Conservation (phyloP, 345 rosid genomes). For the Heritiera littoralis region DNA sequence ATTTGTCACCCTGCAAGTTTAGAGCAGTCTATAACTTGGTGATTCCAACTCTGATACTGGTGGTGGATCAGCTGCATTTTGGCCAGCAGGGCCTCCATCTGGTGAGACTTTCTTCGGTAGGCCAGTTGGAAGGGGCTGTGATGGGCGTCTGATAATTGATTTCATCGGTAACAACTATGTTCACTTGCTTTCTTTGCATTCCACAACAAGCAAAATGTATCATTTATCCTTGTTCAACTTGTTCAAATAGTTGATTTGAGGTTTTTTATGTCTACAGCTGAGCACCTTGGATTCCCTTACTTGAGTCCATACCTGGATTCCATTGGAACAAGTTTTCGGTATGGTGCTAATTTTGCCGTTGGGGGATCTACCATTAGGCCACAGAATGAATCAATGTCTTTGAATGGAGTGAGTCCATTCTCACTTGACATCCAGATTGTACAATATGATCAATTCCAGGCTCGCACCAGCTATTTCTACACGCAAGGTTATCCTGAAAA, state of each 20-base stretch:
- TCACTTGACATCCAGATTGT: conserved; percentile 78
- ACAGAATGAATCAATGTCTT: conserved; percentile 70
- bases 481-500: conserved; percentile 38
- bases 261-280: conserved; percentile 51
- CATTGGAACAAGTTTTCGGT: conserved; percentile 67
- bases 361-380: conserved; percentile 88
- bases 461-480: conserved; percentile 52
- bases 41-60: conserved; percentile 49
- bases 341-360: conserved; percentile 88
- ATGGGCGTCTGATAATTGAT: neutral
- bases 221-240: neutral
- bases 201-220: neutral
- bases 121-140: conserved; percentile 29
- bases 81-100: conserved; percentile 22
- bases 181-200: neutral
- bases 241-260: neutral
- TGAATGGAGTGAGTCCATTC: conserved; percentile 86
- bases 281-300: conserved; percentile 62
- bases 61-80: conserved; percentile 35
- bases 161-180: conserved; percentile 5
- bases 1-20: conserved; percentile 17
- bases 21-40: conserved; percentile 40
- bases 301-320: conserved; percentile 88
- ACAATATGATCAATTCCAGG: conserved; percentile 69
- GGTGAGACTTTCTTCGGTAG: conserved; percentile 37